Conservation (phyloP, 108 stramenopile genomes). For the Bacterosira constricta region DNA sequence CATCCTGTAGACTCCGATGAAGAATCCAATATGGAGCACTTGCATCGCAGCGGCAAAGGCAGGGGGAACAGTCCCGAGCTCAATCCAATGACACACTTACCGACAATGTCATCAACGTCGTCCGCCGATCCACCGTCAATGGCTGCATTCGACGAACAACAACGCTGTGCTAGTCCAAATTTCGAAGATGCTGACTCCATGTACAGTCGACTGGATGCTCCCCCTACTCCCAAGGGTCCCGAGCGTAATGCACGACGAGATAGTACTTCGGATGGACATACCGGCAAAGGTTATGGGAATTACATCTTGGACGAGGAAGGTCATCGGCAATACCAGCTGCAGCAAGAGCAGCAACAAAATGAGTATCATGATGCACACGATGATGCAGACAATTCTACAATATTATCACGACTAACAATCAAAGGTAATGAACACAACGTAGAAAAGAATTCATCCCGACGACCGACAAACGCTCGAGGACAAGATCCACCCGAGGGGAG, state of each 20-base stretch:
- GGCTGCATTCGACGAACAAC: too few relatives aligned
- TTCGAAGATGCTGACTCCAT: conserved; percentile 8
- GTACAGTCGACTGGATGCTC: conserved; percentile 14
- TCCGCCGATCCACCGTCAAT: too few relatives aligned
- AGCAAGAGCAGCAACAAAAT: not conserved
- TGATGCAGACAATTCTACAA: not conserved
- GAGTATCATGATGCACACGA: not conserved
- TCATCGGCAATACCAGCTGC: not conserved
- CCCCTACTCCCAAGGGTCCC: conserved; percentile 22
- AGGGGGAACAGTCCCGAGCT: too few relatives aligned
- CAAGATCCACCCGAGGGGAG: conserved; percentile 16
- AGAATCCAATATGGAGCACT: too few relatives aligned
- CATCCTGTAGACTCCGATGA: too few relatives aligned
- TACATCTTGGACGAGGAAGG: conserved; percentile 17
- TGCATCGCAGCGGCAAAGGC: too few relatives aligned
- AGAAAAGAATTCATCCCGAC: not conserved
- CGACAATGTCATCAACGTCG: too few relatives aligned
- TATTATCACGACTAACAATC: too few relatives aligned
- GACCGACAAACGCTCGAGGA: not conserved
- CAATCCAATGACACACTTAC: too few relatives aligned
- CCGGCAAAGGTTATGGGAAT: conserved; percentile 2
- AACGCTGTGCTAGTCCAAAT: too few relatives aligned
- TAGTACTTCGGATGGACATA: not conserved
- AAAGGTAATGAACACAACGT: too few relatives aligned
- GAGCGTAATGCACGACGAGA: not conserved